Evolutionary conservation across 306 rosid species (phyloP).

Genomic region (Malus orientalis): DNA sequence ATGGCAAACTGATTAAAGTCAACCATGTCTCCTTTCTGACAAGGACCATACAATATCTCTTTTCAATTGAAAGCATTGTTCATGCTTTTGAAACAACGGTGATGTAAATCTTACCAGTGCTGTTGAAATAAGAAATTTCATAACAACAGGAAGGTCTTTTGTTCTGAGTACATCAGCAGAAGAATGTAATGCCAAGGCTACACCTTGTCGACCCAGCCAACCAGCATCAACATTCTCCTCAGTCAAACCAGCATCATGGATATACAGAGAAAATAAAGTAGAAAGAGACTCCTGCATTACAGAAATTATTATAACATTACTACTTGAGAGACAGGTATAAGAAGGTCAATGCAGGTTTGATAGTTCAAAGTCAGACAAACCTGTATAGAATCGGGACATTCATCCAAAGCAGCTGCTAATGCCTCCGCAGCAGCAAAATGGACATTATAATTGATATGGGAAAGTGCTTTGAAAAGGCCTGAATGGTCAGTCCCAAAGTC

Average conservation of each 20-base stretch:
- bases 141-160: conserved; percentile 88
- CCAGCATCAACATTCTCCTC: conserved; percentile 64
- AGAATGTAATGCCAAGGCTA: conserved; percentile 76
- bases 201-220: conserved; percentile 97
- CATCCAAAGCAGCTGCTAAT: conserved; percentile 92
- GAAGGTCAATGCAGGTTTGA: neutral
- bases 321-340: neutral
- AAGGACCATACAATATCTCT: neutral
- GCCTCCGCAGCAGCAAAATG: conserved; percentile 93
- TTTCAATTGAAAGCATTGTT: neutral
- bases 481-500: conserved; percentile 89
- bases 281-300: conserved; percentile 79
- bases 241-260: conserved; percentile 57
- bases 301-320: neutral
- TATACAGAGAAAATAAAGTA: conserved; percentile 75
- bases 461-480: conserved; percentile 79
- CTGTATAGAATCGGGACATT: conserved; percentile 81
- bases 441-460: conserved; percentile 70
- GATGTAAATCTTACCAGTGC: conserved; percentile 57
- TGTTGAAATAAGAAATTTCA: conserved; percentile 89
- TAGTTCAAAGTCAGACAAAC: conserved; percentile 33
- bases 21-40: neutral
- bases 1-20: neutral
- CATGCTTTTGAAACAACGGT: neutral
- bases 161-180: conserved; percentile 92